Evolutionary conservation across 2,329 filamentous ascomycete species (phyloP), one percentile per base, ranked within the genome.

Genomic region (Nigrospora oryzae): DNA sequence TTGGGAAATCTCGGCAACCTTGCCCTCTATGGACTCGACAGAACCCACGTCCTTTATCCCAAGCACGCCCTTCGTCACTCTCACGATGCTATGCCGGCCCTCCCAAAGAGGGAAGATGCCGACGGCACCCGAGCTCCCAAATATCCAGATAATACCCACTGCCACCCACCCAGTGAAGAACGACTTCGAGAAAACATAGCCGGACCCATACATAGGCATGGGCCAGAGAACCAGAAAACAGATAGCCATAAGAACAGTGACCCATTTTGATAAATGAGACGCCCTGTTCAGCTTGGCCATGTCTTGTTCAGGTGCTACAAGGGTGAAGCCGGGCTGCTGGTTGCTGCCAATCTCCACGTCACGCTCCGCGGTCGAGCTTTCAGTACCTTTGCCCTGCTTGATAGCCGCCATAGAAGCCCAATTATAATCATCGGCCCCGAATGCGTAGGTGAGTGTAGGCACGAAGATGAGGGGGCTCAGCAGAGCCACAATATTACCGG

Each of bases 151-250:
- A 44, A 93, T 86, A 11, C 83, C 84, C 10, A 88, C 78, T 1
- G 79, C 73, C 11, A 89, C 79, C 86, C 86, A 91, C 38, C 86
- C 86, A 0, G 84, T 87, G 65, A 91, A 93, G 70, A 93, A 93
- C 19, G 73, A 73, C 70, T 87, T 85, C 62, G 75, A 81, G 66
- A 93, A 94, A 44, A 95, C 76, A 60, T 95, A 95, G 1, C 77
- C 77, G 0, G 75, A 74, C 11, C 88, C 89, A 58, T 93, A 95
- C 80, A 95, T 82, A 1, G 89, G 89, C 76, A 95, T 91, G 0
- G 90, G 89, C 89, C 89, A 95, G 14, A 95, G 75, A 2, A 95
- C 73, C 0, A 95, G 69, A 45, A 95, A 70, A 0, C 79, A 74
- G 0, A 95, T 49, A 0, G 87, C 86, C 68, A 88, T 71, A 51